Evolutionary conservation across 495 filamentous ascomycete genomes (phyloP).

Genomic region (Apiosordaria backusii): DNA sequence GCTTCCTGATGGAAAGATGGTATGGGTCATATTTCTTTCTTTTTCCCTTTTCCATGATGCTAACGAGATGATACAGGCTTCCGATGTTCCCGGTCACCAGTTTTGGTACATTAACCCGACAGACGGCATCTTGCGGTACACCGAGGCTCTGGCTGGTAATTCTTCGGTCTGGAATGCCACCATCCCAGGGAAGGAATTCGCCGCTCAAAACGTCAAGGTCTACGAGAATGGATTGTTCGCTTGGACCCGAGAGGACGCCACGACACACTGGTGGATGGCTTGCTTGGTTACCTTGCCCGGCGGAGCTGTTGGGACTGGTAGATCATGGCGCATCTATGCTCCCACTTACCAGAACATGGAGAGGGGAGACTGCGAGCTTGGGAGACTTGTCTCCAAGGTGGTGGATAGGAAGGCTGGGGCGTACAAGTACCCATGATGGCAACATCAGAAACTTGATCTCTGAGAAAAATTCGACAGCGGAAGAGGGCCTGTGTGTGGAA

Average conservation of each 20-base stretch:
- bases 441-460: no score
- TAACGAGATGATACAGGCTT: slow-evolving; percentile 1
- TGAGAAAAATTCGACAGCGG: no score
- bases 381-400: slow-evolving; percentile 13
- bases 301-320: slow-evolving; percentile 10
- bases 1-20: slow-evolving; percentile 16
- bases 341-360: neutral
- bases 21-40: neutral
- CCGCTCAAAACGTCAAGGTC: slow-evolving; percentile 6
- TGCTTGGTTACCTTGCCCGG: slow-evolving; percentile 15
- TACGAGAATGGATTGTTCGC: slow-evolving; percentile 16
- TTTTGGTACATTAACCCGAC: slow-evolving; percentile 19
- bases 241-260: neutral
- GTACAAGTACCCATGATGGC: slow-evolving; percentile 13
- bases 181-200: slow-evolving; percentile 10
- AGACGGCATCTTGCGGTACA: slow-evolving; percentile 12
- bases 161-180: slow-evolving; percentile 13
- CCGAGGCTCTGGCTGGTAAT: neutral
- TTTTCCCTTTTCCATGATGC: neutral
- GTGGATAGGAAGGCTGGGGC: slow-evolving; percentile 14
- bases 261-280: slow-evolving; percentile 13
- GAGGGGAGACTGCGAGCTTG: slow-evolving; percentile 11
- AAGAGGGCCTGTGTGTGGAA: no score
- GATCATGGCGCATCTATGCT: slow-evolving; percentile 17
- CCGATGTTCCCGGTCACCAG: slow-evolving; percentile 12